phyloP scores from a whole-genome alignment of 2,329 filamentous ascomycete genomes.

The Clonostachys chloroleuca region DNA sequence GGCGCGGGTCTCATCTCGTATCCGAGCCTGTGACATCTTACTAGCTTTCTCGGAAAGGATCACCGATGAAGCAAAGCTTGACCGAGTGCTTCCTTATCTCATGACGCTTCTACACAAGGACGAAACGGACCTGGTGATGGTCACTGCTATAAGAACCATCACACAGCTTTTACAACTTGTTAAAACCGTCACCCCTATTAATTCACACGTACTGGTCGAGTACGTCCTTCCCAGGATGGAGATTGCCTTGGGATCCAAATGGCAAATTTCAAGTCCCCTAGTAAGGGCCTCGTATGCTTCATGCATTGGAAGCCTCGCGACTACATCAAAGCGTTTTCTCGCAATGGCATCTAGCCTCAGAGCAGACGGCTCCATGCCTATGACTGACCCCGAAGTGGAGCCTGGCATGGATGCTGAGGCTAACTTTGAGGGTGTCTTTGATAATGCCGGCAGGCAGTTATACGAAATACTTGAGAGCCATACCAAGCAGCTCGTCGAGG shows the following conservation, averaged over 20 bases:
- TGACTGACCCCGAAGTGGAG: constrained; percentile 76
- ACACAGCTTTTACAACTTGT: constrained; percentile 87
- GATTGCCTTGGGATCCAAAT: constrained; percentile 39
- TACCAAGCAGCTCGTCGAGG: constrained; percentile 85
- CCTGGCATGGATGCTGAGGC: constrained; percentile 62
- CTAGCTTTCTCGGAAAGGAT: constrained; percentile 87
- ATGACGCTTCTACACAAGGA: constrained; percentile 74
- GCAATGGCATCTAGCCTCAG: constrained; percentile 87
- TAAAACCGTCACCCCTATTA: constrained; percentile 76
- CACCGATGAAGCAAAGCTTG: constrained; percentile 93
- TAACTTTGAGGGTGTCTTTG: constrained; percentile 79
- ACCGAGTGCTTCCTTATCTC: constrained; percentile 87
- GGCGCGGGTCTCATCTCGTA: constrained; percentile 78
- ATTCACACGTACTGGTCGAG: constrained; percentile 65
- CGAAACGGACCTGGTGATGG: constrained; percentile 75
- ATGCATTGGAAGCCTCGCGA: constrained; percentile 83
- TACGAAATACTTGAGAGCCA: constrained; percentile 81
- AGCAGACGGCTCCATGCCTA: constrained; percentile 75
- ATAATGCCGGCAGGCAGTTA: constrained; percentile 79
- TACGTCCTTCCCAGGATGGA: constrained; percentile 64
- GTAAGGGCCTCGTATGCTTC: constrained; percentile 91
- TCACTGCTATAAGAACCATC: constrained; percentile 80
- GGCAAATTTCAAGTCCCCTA: constrained; percentile 52
- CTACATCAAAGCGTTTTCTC: constrained; percentile 78
- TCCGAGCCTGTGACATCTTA: constrained; percentile 86